Evolutionary conservation across 1,284 basidiomycete genomes (phyloP), one percentile per base, ranked within the genome.

Genomic region (Rhodotorula sp.): DNA sequence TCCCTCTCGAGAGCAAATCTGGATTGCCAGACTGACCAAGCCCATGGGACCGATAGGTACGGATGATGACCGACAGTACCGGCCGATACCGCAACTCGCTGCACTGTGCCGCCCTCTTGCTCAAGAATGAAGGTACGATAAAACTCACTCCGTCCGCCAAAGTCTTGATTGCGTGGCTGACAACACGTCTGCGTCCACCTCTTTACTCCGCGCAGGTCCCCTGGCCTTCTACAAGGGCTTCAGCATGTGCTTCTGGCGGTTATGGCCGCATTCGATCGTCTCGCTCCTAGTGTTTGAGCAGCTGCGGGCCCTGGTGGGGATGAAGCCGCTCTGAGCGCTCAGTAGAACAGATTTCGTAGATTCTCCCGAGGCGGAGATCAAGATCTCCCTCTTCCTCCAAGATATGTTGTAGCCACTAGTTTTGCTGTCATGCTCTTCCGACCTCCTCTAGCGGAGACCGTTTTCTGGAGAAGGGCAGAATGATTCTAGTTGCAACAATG

Each of bases 31-130:
- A 20, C 1, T 14, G 20, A 33, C 51, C n/a, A 58, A 45, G 3
- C 8, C 10, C 20, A 1, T 8, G 3, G 24, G 6, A 12, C 24
- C 7, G 12, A 45, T 51, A 73, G 72, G 72, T 74, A 4, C 67
- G 72, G 10, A 70, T 78, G 57, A 78, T 78, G 77, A 73, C 73
- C n/a, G 77, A 77, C 54, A 67, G 54, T n/a, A 69, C 66, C 30
- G 66, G 61, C 1, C 69, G 68, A 30, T 78, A 77, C 56, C 62
- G 66, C 24, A 72, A 68, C 56, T 66, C 73, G 3, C 0, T 78
- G 0, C 75, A 77, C 37, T 75, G 74, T 51, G 72, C 77, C 1
- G 75, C 64, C 24, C 37, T 72, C 22, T 22, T 76, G 18, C 53
- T 78, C 20, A 66, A 67, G 58, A 71, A 76, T 63, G 77, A 78